Base-by-base conservation (phyloP, 2,329 filamentous ascomycete genomes). In the Didymella exigua region DNA sequence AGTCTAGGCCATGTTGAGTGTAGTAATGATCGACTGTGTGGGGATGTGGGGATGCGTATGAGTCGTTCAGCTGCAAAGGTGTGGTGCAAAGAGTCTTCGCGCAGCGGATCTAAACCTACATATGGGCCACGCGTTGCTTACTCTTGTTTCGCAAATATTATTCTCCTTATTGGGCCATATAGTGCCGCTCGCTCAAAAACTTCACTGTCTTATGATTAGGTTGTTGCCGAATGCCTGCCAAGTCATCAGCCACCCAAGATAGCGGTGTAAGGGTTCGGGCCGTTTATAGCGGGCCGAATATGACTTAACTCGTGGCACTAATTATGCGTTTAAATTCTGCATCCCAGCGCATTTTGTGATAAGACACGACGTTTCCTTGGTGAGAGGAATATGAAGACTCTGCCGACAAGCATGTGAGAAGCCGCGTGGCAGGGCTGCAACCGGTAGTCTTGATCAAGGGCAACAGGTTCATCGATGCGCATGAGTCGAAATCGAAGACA, bases 271-370 rank as follows among this genome's bases (percentile, higher is more conserved):
- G 23, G 4, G 27, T 50, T 55, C 52, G 52, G 52, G 34, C 52
- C 52, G 40, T 50, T 16, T 55, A 47, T 46, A 55, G 52, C 52
- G 52, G 52, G 46, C 52, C 52, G 46, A 55, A 19, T 55, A 23
- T 42, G 41, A 46, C 41, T 42, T 41, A 31, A 46, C 34, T 36
- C 30, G 19, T 46, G 36, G 41, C 41, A 36, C 30, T 49, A 37
- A 27, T 5, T 10, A 24, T 43, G 31, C 43, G 6, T 31, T 26
- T 36, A 37, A 26, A 19, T 16, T 21, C 30, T 37, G 29, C 27
- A 34, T 31, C 34, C 16, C 34, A 46, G 24, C 27, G 29, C 19
- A 9, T 26, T 13, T 30, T n/a, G n/a, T 26, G 33, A 40, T 34
- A 23, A 14, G 16, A 29, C 21, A 43, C 18, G 24, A 31, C 41